Conservation (phyloP, 306 rosid species). For the Vigna hirtella region DNA sequence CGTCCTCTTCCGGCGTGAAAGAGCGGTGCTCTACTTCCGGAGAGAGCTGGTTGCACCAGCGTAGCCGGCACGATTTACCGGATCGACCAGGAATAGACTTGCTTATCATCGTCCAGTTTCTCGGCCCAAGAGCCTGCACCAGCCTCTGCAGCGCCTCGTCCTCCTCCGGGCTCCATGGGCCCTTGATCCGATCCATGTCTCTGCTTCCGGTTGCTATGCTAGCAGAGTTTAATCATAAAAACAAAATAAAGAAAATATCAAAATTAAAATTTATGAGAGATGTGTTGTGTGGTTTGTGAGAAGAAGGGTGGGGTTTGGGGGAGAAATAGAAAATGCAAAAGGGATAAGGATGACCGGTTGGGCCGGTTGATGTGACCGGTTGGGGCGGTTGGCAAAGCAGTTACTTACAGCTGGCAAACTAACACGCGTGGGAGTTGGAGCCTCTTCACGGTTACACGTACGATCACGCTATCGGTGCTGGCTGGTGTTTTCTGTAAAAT, state of each 20-base stretch:
- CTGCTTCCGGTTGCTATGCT: conserved; percentile 47
- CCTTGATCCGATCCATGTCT: conserved; percentile 75
- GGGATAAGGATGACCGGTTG: conserved; percentile 52
- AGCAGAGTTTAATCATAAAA: not conserved
- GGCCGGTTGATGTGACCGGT: conserved; percentile 61
- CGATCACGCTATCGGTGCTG: conserved; percentile 39
- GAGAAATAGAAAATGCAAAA: conserved; percentile 45
- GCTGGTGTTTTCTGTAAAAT: not conserved
- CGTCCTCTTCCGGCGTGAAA: conserved; percentile 73
- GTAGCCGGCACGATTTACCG: conserved; percentile 86
- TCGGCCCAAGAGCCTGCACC: conserved; percentile 65
- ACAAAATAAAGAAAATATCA: not conserved
- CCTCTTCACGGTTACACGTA: conserved; percentile 53
- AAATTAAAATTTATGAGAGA: not conserved
- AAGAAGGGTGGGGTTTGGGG: conserved; percentile 2
- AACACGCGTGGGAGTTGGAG: conserved; percentile 65
- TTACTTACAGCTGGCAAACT: conserved; percentile 73
- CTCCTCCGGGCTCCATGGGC: conserved; percentile 95
- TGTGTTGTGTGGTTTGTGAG: conserved; percentile 1
- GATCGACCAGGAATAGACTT: conserved; percentile 90
- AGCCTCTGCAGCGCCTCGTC: conserved; percentile 68
- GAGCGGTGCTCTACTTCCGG: conserved; percentile 83
- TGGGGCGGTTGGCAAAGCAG: conserved; percentile 56
- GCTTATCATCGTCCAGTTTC: conserved; percentile 86
- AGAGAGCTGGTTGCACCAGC: conserved; percentile 97